Evolutionary conservation across 2,329 filamentous ascomycete species (phyloP).

Genomic region (Alternaria incomplexa): DNA sequence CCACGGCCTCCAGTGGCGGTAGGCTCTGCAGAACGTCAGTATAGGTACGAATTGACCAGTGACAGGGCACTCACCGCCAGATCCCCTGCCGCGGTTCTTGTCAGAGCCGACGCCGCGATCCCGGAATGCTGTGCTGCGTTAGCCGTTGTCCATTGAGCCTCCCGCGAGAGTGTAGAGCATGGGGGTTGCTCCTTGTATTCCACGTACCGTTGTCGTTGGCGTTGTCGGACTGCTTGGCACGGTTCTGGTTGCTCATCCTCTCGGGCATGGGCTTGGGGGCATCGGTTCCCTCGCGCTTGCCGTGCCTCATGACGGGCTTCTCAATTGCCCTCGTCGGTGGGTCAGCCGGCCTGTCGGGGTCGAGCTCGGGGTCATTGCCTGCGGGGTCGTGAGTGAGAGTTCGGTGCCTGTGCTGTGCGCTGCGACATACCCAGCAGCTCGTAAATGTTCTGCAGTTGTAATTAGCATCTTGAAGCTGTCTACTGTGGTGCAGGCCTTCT

Average conservation of each 20-base stretch:
- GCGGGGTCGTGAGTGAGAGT: constrained; percentile 36
- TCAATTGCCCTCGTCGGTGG: constrained; percentile 89
- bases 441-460: constrained; percentile 79
- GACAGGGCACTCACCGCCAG: constrained; percentile 38
- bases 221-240: constrained; percentile 58
- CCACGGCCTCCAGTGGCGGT: constrained; percentile 26
- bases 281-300: constrained; percentile 86
- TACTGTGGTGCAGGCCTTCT: background rate
- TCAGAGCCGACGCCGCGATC: constrained; percentile 81
- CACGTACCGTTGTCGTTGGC: constrained; percentile 88
- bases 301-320: constrained; percentile 76
- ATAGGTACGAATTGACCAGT: background rate
- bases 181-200: background rate
- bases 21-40: constrained; percentile 27
- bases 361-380: constrained; percentile 74
- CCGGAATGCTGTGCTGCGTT: constrained; percentile 73
- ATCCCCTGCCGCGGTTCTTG: constrained; percentile 77
- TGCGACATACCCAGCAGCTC: constrained; percentile 87
- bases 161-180: background rate
- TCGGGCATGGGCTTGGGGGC: constrained; percentile 59
- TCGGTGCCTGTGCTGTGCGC: constrained; percentile 11
- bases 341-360: constrained; percentile 75
- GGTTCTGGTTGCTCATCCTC: constrained; percentile 36
- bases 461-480: constrained; percentile 44
- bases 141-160: constrained; percentile 17